These are phyloP conservation scores for Mucor velutinosus DNA, from an alignment of 371 early-diverging fungal genomes.

Conservation along the genomic window DNA sequence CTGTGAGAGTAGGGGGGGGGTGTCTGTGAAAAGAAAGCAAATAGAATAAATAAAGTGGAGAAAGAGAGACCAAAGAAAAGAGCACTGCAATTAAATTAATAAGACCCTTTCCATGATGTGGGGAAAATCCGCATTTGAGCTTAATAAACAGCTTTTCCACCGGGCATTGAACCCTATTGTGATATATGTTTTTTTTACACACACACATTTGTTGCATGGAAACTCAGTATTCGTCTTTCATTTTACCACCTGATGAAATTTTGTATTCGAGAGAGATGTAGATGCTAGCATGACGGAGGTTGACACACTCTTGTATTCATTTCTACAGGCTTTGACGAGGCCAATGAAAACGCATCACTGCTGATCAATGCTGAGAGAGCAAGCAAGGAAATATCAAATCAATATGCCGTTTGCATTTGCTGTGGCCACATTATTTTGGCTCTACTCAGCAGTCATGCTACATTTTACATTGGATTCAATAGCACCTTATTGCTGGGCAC, in stretches of 20 bases:
- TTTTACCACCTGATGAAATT: neutral
- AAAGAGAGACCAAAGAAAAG: neutral
- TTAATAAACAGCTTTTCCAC: neutral
- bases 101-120: neutral
- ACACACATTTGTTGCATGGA: neutral
- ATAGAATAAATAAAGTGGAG: neutral
- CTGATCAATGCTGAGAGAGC: neutral
- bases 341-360: neutral
- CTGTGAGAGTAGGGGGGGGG: constrained; percentile 3
- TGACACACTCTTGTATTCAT: neutral
- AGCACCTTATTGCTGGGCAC: neutral
- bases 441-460: neutral
- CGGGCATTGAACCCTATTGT: neutral
- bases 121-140: constrained; percentile 1
- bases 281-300: neutral
- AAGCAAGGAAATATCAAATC: neutral
- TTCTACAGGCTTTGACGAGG: neutral
- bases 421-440: neutral
- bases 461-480: neutral
- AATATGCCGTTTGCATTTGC: neutral
- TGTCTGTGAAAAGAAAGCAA: neutral
- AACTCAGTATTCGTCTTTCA: neutral
- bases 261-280: neutral
- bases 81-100: neutral
- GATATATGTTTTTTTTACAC: neutral